A percentile compares a stretch with the other conserved stretches of the same genome.
Conservation (phyloP, 2,329 filamentous ascomycete species). For the Hypocrella siamensis region DNA sequence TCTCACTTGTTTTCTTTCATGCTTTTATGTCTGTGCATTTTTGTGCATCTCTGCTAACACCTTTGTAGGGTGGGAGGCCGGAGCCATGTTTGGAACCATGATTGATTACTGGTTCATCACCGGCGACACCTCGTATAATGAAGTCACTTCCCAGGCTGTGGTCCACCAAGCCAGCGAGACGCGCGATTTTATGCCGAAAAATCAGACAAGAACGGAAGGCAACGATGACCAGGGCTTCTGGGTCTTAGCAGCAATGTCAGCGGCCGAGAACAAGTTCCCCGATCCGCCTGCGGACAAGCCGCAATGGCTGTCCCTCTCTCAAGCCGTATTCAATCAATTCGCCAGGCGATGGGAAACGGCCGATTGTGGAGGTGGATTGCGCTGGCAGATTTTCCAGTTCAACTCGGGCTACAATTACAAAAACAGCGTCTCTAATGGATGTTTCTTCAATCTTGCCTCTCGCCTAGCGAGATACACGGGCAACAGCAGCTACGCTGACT, state of each 20-base stretch:
- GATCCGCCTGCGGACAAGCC: slow-evolving; percentile 46
- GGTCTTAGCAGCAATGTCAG: slow-evolving; percentile 64
- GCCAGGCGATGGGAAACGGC: slow-evolving; percentile 49
- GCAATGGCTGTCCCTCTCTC: slow-evolving; percentile 60
- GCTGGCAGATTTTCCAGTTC: slow-evolving; percentile 64
- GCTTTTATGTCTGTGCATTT: not conserved
- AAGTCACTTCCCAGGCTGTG: slow-evolving; percentile 40
- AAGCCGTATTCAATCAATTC: slow-evolving; percentile 69
- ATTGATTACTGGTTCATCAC: slow-evolving; percentile 60
- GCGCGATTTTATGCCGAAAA: slow-evolving; percentile 46
- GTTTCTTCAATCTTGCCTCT: slow-evolving; percentile 35
- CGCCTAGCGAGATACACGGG: slow-evolving; percentile 46
- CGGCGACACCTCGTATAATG: slow-evolving; percentile 48
- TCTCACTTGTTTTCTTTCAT: not conserved
- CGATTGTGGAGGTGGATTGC: slow-evolving; percentile 52
- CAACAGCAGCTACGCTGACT: slow-evolving; percentile 38
- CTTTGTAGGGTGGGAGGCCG: slow-evolving; percentile 48
- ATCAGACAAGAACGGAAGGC: slow-evolving; percentile 43
- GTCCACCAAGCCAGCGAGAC: slow-evolving; percentile 44
- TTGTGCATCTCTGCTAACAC: too few relatives aligned
- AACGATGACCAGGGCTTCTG: slow-evolving; percentile 75
- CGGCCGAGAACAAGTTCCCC: slow-evolving; percentile 61
- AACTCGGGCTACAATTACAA: slow-evolving; percentile 49
- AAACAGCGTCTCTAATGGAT: slow-evolving; percentile 25
- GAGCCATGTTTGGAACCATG: slow-evolving; percentile 53